These are phyloP conservation scores for Blastocystis sp. DNA, from an alignment of 352 stramenopile species.

Conservation along the genomic window DNA sequence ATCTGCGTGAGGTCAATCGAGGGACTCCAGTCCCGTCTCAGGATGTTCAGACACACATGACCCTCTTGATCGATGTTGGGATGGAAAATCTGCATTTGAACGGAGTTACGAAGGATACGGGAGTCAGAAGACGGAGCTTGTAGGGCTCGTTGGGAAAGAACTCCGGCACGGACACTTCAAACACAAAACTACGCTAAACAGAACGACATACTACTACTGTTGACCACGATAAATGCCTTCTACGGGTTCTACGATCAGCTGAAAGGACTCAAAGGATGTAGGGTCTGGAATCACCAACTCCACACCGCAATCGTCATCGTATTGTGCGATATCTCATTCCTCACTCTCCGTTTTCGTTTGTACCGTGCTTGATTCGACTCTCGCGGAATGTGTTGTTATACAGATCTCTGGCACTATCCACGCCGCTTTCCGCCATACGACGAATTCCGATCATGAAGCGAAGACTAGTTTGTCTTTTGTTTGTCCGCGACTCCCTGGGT, in stretches of 20 bases:
- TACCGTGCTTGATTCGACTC: slow-evolving; percentile 20
- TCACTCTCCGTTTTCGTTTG: not conserved
- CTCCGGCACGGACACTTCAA: not conserved
- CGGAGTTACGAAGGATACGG: not conserved
- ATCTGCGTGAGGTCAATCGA: slow-evolving; percentile 72
- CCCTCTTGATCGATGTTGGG: slow-evolving; percentile 73
- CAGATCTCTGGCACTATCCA: not conserved
- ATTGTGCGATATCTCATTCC: slow-evolving; percentile 15
- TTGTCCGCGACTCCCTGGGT: no score
- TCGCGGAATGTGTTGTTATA: slow-evolving; percentile 14
- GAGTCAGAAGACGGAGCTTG: not conserved
- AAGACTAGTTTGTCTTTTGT: no score
- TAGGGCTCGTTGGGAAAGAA: slow-evolving; percentile 23
- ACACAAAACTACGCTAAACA: not conserved
- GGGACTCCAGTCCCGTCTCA: slow-evolving; percentile 73
- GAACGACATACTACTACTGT: not conserved
- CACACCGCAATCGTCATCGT: slow-evolving; percentile 14
- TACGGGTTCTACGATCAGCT: not conserved
- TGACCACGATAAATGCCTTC: slow-evolving; percentile 3
- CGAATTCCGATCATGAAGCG: no score
- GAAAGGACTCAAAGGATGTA: not conserved
- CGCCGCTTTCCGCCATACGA: no score
- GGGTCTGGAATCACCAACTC: slow-evolving; percentile 2
- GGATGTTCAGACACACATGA: slow-evolving; percentile 71
- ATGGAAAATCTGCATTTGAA: slow-evolving; percentile 70